These are phyloP conservation scores for Fremontodendron californicum DNA, from an alignment of 345 rosid species.

Conservation along the genomic window DNA sequence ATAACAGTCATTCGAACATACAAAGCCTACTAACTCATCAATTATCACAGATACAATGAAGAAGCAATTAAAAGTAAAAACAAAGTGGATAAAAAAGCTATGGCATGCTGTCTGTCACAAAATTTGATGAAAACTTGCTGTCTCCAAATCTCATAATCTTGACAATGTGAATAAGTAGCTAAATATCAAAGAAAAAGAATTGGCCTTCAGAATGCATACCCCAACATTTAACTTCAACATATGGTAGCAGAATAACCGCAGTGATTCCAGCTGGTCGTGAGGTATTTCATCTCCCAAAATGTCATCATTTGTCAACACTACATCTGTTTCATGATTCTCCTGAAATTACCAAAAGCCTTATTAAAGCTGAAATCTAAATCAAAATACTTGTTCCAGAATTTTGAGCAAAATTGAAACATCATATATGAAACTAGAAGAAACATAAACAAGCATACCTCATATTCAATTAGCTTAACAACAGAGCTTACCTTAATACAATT, in stretches of 20 bases:
- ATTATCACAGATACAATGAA: background rate
- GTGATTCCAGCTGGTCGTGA: conserved; percentile 55
- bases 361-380: conserved; percentile 23
- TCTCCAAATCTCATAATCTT: background rate
- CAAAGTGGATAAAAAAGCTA: background rate
- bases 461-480: background rate
- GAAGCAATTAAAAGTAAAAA: background rate
- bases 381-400: background rate
- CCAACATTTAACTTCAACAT: conserved; percentile 56
- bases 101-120: background rate
- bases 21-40: background rate
- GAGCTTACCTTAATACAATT: background rate
- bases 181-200: background rate
- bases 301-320: conserved; percentile 84
- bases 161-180: background rate
- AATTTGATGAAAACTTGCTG: background rate
- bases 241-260: conserved; percentile 65
- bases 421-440: conserved; percentile 1
- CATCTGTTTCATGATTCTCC: conserved; percentile 58
- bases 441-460: background rate
- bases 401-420: background rate
- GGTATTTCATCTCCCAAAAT: conserved; percentile 96
- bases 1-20: background rate
- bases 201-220: conserved; percentile 35
- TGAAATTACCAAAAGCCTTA: conserved; percentile 29